A percentile compares a stretch with the other conserved stretches of the same genome.
Evolutionary conservation across 2,329 filamentous ascomycete species (phyloP).

Genomic region (Aphanoascus verrucosus): DNA sequence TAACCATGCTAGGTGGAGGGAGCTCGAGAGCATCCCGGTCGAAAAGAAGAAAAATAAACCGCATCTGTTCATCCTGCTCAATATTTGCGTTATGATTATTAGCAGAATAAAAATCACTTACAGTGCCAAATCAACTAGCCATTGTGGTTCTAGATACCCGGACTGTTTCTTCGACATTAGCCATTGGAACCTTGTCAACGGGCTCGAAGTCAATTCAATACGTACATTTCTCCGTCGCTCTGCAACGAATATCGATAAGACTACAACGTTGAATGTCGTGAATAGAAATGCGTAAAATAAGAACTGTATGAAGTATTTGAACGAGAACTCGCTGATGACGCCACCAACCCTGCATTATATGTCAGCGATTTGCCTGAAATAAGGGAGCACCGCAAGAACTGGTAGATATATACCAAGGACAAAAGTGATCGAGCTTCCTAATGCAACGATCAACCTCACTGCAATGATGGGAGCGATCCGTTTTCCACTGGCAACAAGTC

Average conservation of each 20-base stretch:
- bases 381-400: background rate
- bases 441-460: slow-evolving; percentile 72
- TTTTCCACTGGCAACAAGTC: slow-evolving; percentile 75
- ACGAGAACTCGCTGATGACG: slow-evolving; percentile 71
- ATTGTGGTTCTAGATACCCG: slow-evolving; percentile 45
- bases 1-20: slow-evolving; percentile 55
- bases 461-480: slow-evolving; percentile 78
- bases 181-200: background rate
- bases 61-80: slow-evolving; percentile 32
- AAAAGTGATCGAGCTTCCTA: slow-evolving; percentile 88
- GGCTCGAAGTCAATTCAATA: background rate
- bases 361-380: background rate
- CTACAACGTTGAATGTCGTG: slow-evolving; percentile 53
- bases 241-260: slow-evolving; percentile 53
- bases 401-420: slow-evolving; percentile 53
- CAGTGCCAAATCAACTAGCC: slow-evolving; percentile 56
- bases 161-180: slow-evolving; percentile 21
- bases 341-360: slow-evolving; percentile 65
- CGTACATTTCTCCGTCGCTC: slow-evolving; percentile 42
- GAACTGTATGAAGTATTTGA: slow-evolving; percentile 92
- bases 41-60: slow-evolving; percentile 73
- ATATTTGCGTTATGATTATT: background rate
- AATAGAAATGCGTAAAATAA: slow-evolving; percentile 60
- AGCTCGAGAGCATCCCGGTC: slow-evolving; percentile 63
- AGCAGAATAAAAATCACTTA: slow-evolving; percentile 24